Conservation (phyloP, 2,329 filamentous ascomycete species). For the Bipolaris victoriae region DNA sequence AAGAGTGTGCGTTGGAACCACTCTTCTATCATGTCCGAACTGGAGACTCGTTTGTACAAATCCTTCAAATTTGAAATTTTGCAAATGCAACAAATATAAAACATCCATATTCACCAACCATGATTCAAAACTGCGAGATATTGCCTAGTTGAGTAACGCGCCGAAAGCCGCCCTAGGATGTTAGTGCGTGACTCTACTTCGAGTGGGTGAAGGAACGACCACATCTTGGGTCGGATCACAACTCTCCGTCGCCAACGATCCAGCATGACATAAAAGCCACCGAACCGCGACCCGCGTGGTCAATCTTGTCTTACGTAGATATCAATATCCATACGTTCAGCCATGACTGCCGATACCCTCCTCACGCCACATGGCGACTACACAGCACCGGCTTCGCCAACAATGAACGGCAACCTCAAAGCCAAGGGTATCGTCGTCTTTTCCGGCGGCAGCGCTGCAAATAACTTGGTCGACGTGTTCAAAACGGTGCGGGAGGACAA, state of each 20-base stretch:
- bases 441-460: slow-evolving; percentile 92
- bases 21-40: slow-evolving; percentile 35
- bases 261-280: slow-evolving; percentile 27
- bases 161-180: slow-evolving; percentile 19
- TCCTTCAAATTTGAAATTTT: slow-evolving; percentile 25
- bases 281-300: slow-evolving; percentile 21
- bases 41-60: slow-evolving; percentile 44
- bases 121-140: slow-evolving; percentile 31
- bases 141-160: slow-evolving; percentile 32
- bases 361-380: slow-evolving; percentile 24
- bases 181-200: slow-evolving; percentile 39
- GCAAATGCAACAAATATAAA: slow-evolving; percentile 14
- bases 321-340: not conserved
- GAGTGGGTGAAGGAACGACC: slow-evolving; percentile 21
- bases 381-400: slow-evolving; percentile 21
- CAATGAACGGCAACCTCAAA: slow-evolving; percentile 35
- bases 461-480: slow-evolving; percentile 92
- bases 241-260: slow-evolving; percentile 26
- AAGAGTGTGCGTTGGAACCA: slow-evolving; percentile 22
- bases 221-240: slow-evolving; percentile 17
- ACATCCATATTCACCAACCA: not conserved
- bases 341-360: slow-evolving; percentile 31
- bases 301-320: slow-evolving; percentile 5
- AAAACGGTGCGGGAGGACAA: slow-evolving; percentile 65
- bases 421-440: slow-evolving; percentile 76